Evolutionary conservation across 2,329 filamentous ascomycete species (phyloP).

Genomic region (Microsporum audouinii): DNA sequence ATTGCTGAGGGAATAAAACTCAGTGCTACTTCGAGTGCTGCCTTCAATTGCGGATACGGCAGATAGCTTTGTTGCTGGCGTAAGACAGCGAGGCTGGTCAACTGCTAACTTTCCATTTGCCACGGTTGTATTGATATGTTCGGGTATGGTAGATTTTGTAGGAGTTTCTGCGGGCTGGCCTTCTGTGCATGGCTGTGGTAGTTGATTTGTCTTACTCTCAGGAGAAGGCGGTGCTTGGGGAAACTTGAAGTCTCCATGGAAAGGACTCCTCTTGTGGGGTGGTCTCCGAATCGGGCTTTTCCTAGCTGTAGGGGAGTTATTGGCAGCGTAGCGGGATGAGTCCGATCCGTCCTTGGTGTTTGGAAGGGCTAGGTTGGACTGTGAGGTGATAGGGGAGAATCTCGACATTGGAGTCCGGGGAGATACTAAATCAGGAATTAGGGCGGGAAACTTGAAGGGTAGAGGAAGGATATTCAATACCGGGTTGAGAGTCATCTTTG

Average conservation of each 20-base stretch:
- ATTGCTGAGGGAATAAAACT: conserved; percentile 92
- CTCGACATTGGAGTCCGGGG: conserved; percentile 27
- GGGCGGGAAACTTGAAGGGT: background rate
- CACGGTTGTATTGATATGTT: conserved; percentile 19
- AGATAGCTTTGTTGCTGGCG: conserved; percentile 32
- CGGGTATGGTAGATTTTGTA: background rate
- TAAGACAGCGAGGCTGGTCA: conserved; percentile 22
- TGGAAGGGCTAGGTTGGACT: conserved; percentile 20
- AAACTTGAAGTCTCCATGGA: conserved; percentile 43
- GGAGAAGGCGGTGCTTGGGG: conserved; percentile 35
- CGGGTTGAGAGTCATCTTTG: conserved; percentile 30
- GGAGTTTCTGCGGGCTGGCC: background rate
- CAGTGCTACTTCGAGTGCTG: conserved; percentile 81
- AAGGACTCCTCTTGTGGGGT: background rate
- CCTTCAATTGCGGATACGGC: conserved; percentile 45
- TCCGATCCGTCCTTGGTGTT: conserved; percentile 27
- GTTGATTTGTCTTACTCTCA: conserved; percentile 1
- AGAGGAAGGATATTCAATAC: conserved; percentile 11
- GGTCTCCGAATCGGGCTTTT: conserved; percentile 8
- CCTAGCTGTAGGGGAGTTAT: conserved; percentile 22
- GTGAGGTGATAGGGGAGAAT: conserved; percentile 23
- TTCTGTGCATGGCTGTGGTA: background rate
- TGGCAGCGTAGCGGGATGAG: background rate
- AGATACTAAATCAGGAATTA: conserved; percentile 15
- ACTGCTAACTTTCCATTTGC: conserved; percentile 22